Evolutionary conservation across 2,329 filamentous ascomycete genomes (phyloP).

Genomic region (Trichophyton rubrum): DNA sequence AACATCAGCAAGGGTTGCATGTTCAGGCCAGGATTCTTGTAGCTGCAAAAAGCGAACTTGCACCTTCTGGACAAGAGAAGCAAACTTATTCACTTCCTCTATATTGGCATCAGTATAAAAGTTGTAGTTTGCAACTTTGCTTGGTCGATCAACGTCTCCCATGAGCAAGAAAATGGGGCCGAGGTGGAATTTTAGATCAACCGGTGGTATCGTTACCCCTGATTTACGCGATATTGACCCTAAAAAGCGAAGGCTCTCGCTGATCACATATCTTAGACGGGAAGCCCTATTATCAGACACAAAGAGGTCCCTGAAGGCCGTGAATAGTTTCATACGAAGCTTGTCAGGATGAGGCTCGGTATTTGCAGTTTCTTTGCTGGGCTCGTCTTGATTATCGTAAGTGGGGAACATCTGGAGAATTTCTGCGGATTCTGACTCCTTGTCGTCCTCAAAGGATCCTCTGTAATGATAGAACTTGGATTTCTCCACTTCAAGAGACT

Average conservation of each 20-base stretch:
- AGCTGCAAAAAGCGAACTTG: slow-evolving; percentile 62
- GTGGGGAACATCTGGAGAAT: slow-evolving; percentile 72
- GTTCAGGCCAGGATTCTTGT: slow-evolving; percentile 49
- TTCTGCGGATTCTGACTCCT: slow-evolving; percentile 60
- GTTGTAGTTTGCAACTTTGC: slow-evolving; percentile 51
- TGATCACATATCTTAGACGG: slow-evolving; percentile 24
- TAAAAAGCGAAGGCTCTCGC: slow-evolving; percentile 24
- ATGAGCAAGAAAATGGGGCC: slow-evolving; percentile 55
- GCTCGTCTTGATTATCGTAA: slow-evolving; percentile 47
- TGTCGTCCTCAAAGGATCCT: slow-evolving; percentile 63
- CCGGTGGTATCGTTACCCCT: slow-evolving; percentile 16
- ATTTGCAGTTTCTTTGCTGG: slow-evolving; percentile 24
- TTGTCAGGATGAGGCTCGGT: slow-evolving; percentile 36
- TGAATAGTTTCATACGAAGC: slow-evolving; percentile 49
- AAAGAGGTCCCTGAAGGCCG: slow-evolving; percentile 43
- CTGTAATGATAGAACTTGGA: slow-evolving; percentile 72
- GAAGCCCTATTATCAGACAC: slow-evolving; percentile 19
- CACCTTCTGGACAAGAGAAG: slow-evolving; percentile 55
- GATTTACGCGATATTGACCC: slow-evolving; percentile 23
- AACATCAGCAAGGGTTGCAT: slow-evolving; percentile 73
- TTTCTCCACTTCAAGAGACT: slow-evolving; percentile 59
- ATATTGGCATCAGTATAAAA: slow-evolving; percentile 81
- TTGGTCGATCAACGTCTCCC: slow-evolving; percentile 35
- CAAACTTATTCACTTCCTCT: slow-evolving; percentile 59
- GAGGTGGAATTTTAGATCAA: slow-evolving; percentile 43